phyloP scores from a whole-genome alignment of 2,329 filamentous ascomycete species.

The Aureobasidium musti region DNA sequence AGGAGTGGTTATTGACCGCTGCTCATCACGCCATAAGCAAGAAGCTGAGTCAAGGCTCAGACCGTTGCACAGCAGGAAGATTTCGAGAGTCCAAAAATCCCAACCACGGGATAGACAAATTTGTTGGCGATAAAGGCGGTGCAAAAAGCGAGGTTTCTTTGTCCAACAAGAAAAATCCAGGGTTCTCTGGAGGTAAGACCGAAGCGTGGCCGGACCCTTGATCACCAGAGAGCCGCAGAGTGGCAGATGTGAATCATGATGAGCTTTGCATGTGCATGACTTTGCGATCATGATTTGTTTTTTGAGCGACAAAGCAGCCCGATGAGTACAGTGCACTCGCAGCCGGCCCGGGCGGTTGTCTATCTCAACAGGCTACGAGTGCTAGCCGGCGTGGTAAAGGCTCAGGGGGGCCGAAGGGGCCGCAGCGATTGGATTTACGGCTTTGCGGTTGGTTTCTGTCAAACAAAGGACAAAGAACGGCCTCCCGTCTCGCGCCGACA shows the following conservation, averaged over 20 bases:
- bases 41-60: not conserved
- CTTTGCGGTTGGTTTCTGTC: not conserved
- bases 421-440: not conserved
- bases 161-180: conserved; percentile 19
- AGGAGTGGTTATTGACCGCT: not conserved
- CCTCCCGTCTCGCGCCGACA: conserved; percentile 22
- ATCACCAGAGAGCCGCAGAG: conserved; percentile 17
- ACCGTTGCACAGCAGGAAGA: conserved; percentile 12
- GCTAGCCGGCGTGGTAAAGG: not conserved
- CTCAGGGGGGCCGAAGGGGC: not conserved
- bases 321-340: conserved; percentile 2
- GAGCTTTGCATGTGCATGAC: conserved; percentile 9
- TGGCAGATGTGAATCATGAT: conserved; percentile 16
- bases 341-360: not conserved
- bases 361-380: not conserved
- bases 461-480: conserved; percentile 10
- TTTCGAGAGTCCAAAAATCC: not conserved
- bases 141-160: conserved; percentile 19
- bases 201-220: conserved; percentile 20
- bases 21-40: conserved; percentile 13
- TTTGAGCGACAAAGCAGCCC: not conserved
- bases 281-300: not conserved
- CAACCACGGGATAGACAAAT: conserved; percentile 11
- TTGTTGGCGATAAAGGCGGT: conserved; percentile 19
- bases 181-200: conserved; percentile 16